phyloP scores from a whole-genome alignment of 805 yeast genomes.

The Clavispora fructus region DNA sequence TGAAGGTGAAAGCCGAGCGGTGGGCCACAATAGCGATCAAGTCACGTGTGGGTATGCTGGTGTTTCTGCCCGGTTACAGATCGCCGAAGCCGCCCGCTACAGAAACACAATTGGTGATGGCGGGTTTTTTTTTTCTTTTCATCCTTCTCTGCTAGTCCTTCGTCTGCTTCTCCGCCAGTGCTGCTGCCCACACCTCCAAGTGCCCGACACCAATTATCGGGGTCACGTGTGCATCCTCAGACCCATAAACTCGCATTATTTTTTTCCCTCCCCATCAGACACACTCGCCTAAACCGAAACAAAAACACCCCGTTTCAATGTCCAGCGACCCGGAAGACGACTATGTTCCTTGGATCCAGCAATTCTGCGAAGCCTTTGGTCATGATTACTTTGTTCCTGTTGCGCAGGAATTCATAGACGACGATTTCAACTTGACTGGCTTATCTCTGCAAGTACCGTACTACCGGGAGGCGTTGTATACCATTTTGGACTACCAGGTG shows the following conservation, averaged over 20 bases:
- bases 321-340: conserved; percentile 47
- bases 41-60: background rate
- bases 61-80: too few relatives aligned
- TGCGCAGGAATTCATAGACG: conserved; percentile 87
- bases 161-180: too few relatives aligned
- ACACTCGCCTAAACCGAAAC: background rate
- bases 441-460: conserved; percentile 79
- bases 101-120: too few relatives aligned
- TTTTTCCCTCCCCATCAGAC: background rate
- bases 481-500: conserved; percentile 79
- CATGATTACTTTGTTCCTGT: conserved; percentile 93
- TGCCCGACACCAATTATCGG: background rate
- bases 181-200: too few relatives aligned
- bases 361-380: conserved; percentile 72
- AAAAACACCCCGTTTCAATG: conserved; percentile 15
- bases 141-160: too few relatives aligned
- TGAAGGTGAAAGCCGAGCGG: background rate
- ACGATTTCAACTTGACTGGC: conserved; percentile 94
- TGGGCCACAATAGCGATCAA: background rate
- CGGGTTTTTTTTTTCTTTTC: too few relatives aligned
- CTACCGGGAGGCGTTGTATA: conserved; percentile 86
- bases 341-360: conserved; percentile 75
- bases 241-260: background rate
- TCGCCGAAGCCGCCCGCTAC: too few relatives aligned
- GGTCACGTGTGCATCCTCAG: background rate